Percentiles rank a stretch among this genome's conserved stretches.
Conservation (phyloP, 2,329 filamentous ascomycete species). For the Trichophyton schoenleinii region DNA sequence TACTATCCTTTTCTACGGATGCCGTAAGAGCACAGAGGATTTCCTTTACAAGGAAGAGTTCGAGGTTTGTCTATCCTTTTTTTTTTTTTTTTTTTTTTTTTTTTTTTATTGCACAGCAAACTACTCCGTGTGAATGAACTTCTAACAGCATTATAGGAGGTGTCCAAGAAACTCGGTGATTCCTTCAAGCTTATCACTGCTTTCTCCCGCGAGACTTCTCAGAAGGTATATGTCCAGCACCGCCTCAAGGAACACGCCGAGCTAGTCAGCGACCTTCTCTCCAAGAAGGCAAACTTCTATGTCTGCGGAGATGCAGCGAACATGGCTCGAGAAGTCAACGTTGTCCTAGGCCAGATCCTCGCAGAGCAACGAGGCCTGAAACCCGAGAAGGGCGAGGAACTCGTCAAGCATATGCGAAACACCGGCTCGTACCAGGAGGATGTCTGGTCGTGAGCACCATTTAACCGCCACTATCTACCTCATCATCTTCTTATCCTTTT, state of each 20-base stretch:
- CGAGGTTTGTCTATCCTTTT: slow-evolving; percentile 52
- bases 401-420: slow-evolving; percentile 92
- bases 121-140: not conserved
- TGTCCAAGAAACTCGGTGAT: slow-evolving; percentile 70
- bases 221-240: slow-evolving; percentile 97
- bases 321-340: slow-evolving; percentile 90
- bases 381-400: slow-evolving; percentile 81
- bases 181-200: slow-evolving; percentile 83
- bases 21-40: slow-evolving; percentile 75
- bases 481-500: slow-evolving; percentile 9
- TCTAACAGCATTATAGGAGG: slow-evolving; percentile 46
- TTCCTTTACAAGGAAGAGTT: slow-evolving; percentile 88
- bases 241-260: slow-evolving; percentile 69
- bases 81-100: no score
- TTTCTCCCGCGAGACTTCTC: slow-evolving; percentile 74
- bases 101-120: no score
- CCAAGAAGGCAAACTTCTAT: slow-evolving; percentile 84
- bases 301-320: slow-evolving; percentile 96
- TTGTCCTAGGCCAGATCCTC: slow-evolving; percentile 75
- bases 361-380: slow-evolving; percentile 69
- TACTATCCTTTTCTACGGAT: slow-evolving; percentile 89
- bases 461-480: slow-evolving; percentile 6
- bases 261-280: slow-evolving; percentile 75
- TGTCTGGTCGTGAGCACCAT: slow-evolving; percentile 46
- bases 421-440: slow-evolving; percentile 91